Conservation (phyloP, 129 eudicot species). For the Pittosporum tobira region DNA sequence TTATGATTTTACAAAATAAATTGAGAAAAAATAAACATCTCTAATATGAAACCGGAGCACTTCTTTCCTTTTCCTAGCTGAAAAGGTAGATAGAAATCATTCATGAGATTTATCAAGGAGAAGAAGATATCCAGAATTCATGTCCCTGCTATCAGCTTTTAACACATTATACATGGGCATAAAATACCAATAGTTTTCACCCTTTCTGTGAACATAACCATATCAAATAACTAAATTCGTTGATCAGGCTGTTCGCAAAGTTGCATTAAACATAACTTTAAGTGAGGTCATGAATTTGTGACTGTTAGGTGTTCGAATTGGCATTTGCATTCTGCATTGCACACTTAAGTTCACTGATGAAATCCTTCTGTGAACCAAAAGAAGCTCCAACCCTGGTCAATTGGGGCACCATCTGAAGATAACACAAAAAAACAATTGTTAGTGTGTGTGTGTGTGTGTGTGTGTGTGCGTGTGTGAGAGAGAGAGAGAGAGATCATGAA, state of each 20-base stretch:
- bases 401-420: conserved; percentile 43
- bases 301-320: conserved; percentile 26
- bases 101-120: too few species aligned
- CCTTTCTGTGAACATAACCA: neutral
- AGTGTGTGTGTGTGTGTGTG: neutral
- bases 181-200: too few species aligned
- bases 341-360: conserved; percentile 58
- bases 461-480: neutral
- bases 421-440: neutral
- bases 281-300: conserved; percentile 4
- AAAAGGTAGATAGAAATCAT: too few species aligned
- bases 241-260: conserved; percentile 10
- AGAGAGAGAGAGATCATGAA: neutral
- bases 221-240: conserved; percentile 28
- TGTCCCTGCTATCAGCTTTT: too few species aligned
- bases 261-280: conserved; percentile 7
- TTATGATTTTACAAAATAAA: too few species aligned
- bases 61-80: too few species aligned
- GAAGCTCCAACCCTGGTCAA: conserved; percentile 30
- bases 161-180: too few species aligned
- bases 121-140: too few species aligned
- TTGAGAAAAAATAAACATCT: too few species aligned
- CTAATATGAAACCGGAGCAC: too few species aligned
- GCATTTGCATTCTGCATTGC: conserved; percentile 59
- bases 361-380: conserved; percentile 47